These are phyloP conservation scores for Calonectria multiphialidica DNA, from an alignment of 2,329 filamentous ascomycete genomes.

Conservation along the genomic window DNA sequence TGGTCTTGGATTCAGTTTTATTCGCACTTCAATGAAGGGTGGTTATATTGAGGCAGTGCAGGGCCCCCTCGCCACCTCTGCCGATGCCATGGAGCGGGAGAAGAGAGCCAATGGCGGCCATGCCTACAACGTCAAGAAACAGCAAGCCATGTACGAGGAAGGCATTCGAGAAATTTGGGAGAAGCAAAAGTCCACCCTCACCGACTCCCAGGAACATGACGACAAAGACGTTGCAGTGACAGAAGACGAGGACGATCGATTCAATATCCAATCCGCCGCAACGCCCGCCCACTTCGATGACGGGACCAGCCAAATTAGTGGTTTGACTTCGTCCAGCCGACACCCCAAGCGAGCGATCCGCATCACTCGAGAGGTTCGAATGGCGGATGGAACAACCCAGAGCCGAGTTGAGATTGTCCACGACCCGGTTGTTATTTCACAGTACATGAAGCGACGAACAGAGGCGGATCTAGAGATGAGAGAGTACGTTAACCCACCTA, in stretches of 20 bases:
- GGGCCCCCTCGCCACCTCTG: constrained; percentile 74
- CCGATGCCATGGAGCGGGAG: constrained; percentile 89
- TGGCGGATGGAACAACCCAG: constrained; percentile 64
- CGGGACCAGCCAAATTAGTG: constrained; percentile 82
- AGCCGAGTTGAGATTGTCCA: constrained; percentile 77
- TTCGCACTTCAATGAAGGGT: constrained; percentile 98
- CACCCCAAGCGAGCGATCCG: constrained; percentile 74
- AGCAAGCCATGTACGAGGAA: constrained; percentile 91
- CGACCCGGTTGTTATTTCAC: constrained; percentile 87
- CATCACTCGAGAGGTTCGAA: constrained; percentile 75
- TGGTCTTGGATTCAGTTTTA: constrained; percentile 95
- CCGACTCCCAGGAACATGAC: constrained; percentile 76
- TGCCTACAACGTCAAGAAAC: constrained; percentile 96
- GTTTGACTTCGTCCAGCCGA: constrained; percentile 74
- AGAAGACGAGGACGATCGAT: constrained; percentile 74
- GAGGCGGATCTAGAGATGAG: constrained; percentile 78
- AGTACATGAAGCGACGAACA: constrained; percentile 85
- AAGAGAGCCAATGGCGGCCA: constrained; percentile 92
- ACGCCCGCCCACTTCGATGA: constrained; percentile 80
- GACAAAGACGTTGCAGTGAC: constrained; percentile 70
- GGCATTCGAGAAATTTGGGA: constrained; percentile 95
- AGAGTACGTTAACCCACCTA: constrained; percentile 68
- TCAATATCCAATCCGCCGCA: constrained; percentile 78
- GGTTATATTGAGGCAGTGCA: constrained; percentile 88
- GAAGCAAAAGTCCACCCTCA: constrained; percentile 83